These are phyloP conservation scores for Umbilicaria muhlenbergii DNA, from an alignment of 495 filamentous ascomycete genomes.

Conservation along the genomic window DNA sequence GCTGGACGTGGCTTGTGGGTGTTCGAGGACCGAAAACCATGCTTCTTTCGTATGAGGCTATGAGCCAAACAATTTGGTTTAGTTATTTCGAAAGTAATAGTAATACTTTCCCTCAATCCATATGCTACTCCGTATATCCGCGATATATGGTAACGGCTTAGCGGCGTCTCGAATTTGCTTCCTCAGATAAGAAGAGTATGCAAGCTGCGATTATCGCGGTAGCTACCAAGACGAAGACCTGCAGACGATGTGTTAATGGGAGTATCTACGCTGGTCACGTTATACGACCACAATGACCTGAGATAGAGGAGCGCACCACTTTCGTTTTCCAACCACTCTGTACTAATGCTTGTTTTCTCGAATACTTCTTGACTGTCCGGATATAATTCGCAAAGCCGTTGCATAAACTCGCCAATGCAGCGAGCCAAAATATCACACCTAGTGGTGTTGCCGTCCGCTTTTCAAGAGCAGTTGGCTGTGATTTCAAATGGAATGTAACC, in stretches of 20 bases:
- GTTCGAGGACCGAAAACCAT: too few relatives aligned
- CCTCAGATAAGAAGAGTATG: constrained; percentile 45
- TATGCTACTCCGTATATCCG: neutral
- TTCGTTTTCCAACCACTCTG: constrained; percentile 94
- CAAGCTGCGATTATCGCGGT: constrained; percentile 68
- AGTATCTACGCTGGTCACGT: neutral
- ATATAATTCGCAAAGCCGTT: constrained; percentile 79
- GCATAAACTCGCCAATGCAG: constrained; percentile 58
- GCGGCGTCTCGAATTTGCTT: constrained; percentile 15
- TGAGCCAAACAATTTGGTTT: neutral
- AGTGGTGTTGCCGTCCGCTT: constrained; percentile 64
- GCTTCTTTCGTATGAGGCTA: neutral
- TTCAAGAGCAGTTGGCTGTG: constrained; percentile 52
- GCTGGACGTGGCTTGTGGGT: too few relatives aligned
- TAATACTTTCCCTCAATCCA: neutral
- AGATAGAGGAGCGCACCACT: constrained; percentile 32
- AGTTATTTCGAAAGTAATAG: neutral
- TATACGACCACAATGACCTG: neutral
- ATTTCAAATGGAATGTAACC: constrained; percentile 80
- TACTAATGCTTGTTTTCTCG: constrained; percentile 61
- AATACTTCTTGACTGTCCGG: constrained; percentile 74
- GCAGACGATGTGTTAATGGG: neutral
- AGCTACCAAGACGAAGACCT: constrained; percentile 64
- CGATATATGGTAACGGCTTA: constrained; percentile 22
- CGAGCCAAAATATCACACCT: constrained; percentile 73